Evolutionary conservation across 768 basidiomycete species (phyloP), one percentile per base, ranked within the genome.

Genomic region (Amanita muscaria): DNA sequence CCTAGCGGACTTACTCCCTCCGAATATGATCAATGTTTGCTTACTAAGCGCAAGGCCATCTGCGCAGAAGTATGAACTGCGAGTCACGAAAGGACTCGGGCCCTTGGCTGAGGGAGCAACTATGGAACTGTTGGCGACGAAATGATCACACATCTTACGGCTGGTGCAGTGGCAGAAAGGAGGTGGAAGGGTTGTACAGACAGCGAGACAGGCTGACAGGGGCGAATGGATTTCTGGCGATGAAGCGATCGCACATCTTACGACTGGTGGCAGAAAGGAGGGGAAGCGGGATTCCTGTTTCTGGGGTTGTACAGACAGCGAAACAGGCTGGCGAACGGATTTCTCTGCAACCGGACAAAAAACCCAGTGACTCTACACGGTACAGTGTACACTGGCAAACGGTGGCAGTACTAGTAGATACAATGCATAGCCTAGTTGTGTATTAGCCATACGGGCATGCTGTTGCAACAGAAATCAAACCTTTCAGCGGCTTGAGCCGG

Each of bases 1-100:
- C 52, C 61, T 42, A 64, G 69, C 42, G 82, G 81, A 21, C 70
- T 85, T 44, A 82, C 83, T 1, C 80, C 82, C 14, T 70, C 76
- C 32, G 83, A 85, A 56, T 65, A 73, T 47, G 85, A 81, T 63
- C 64, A 70, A 48, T 77, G 83, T 37, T 68, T 70, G 10, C 69
- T 67, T 32, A 76, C 76, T 31, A 44, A 46, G 41, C 63, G 56
- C 39, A 60, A 67, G 41, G 51, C 66, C 2, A 62, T 73, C 60
- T 11, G 27, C 63, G 35, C 58, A 61, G 42, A 71, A 65, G 49
- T 60, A 64, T 40, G 65, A 70, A 55, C 38, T 65, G 21, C 54
- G 66, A 8, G 47, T 64, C 39, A 67, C 62, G 18, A 66, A 64
- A 51, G 64, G 64, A n/a, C n/a, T n/a, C n/a, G n/a, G n/a, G n/a